Base-by-base conservation (phyloP, 352 stramenopile species). In the Phytophthora crassamura region DNA sequence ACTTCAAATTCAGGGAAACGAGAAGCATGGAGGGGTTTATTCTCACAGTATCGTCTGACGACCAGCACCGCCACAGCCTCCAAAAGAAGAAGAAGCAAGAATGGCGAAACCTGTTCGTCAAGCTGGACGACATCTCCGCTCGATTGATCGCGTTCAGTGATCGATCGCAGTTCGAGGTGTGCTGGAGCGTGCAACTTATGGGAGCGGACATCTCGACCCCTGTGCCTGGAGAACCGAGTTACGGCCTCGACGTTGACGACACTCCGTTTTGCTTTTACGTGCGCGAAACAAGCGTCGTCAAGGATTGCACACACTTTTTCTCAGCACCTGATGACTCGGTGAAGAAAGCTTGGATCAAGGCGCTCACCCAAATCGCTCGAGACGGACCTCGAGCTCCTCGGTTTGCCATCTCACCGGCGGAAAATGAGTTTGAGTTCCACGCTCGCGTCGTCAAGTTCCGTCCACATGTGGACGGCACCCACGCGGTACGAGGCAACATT, bases 111-210 rank as follows among this genome's bases (percentile, higher is more conserved):
- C 53, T 84, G 25, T 88, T 80, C 33, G 40, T 90, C 57, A 89
- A 85, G 58, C 65, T 84, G 7, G 81, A 89, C 55, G 81, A 90
- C 41, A 87, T 90, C 35, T 86, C 84, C 6, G 84, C 75, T 18
- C 76, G 84, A 38, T 57, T 92, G 16, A 67, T 90, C 35, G 78
- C 70, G 12, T 89, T 89, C 56, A 74, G 67, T 4, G 77, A 89
- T 36, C 64, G 69, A 30, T 78, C 75, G 7, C 81, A 88, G 40
- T 64, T 59, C 35, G 66, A 84, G 12, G 56, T 88, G 18, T 75
- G 71, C 22, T 90, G 81, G 81, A 82, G 71, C 28, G 36, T 89
- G 12, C 40, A 72, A 16, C 59, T 90, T 16, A 67, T 78, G 4
- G 74, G 74, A 20, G 68, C 81, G 9, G 83, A 92, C 53, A 69